Evolutionary conservation across 768 basidiomycete genomes (phyloP), one percentile per base, ranked within the genome.

Genomic region (Lactarius indigo): DNA sequence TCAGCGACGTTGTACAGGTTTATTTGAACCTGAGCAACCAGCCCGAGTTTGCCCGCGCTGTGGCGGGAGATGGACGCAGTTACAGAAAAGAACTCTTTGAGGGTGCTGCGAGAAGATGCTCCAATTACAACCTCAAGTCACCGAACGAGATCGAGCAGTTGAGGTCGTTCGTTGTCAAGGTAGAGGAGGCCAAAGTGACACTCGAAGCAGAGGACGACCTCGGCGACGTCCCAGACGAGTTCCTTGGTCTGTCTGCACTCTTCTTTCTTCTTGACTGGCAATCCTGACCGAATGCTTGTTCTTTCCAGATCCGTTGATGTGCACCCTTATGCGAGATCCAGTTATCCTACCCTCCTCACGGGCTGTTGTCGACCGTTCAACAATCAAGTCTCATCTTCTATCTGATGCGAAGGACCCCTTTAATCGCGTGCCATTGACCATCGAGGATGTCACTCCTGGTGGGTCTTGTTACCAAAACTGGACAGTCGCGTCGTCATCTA

Each of bases 331-430:
- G 97, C 88, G 87, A 63, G 94, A 99, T 75, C 97, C 97, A 3
- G 96, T 98, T 64, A 84, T 86, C 35, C 76, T 99, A 37, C 97
- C 97, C 0, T 87, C 90, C 0, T 98, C 96, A 2, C 82, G 80
- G 61, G 79, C 85, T 0, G 83, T 91, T 39, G 75, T 99, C 52
- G 97, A 99, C 76, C 86, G 92, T 28, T 82, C 90, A 2, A 98
- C 96, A 2, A 98, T 99, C 80, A 96, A 96, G 73, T 91, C 94
- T 1, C 95, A 97, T 75, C 79, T 98, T 41, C 80, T 99, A 23
- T 96, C 94, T 0, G 96, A 97, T 72, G 78, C 88, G 20, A 92
- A 87, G 61, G 97, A 99, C 76, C 97, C 97, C 1, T 99, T 98
- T 84, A 99, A 98, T 77, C 89, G 97, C 33, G 79, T 82, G 39